phyloP scores from a whole-genome alignment of 164 flowering plant genomes.

The Tetrastigma voinierianum region DNA sequence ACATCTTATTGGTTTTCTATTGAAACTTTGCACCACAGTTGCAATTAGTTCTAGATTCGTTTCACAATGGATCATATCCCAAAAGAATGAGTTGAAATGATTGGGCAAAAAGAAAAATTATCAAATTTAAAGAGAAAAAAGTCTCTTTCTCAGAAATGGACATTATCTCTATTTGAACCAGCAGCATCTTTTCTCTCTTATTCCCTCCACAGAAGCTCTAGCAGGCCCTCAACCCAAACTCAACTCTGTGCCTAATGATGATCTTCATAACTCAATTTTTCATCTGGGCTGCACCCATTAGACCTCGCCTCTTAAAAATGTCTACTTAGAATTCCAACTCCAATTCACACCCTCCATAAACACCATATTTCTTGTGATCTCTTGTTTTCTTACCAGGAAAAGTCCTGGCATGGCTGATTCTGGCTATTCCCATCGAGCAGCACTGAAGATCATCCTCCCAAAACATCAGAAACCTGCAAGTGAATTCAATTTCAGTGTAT shows the following conservation, averaged over 20 bases:
- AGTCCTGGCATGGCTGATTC: constrained; percentile 38
- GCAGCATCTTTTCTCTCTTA: constrained; percentile 8
- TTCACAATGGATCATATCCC: constrained; percentile 30
- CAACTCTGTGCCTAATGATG: constrained; percentile 15
- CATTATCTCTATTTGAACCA: constrained; percentile 2
- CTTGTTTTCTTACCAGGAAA: constrained; percentile 4
- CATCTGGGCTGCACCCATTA: constrained; percentile 55
- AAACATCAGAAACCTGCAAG: constrained; percentile 48
- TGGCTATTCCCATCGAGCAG: constrained; percentile 87
- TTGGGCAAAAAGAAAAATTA: constrained; percentile 9
- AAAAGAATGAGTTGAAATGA: constrained; percentile 42
- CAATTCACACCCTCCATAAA: neutral
- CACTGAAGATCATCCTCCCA: constrained; percentile 87
- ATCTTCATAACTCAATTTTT: constrained; percentile 53
- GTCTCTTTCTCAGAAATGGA: constrained; percentile 5
- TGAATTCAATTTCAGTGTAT: neutral
- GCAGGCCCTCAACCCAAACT: constrained; percentile 25
- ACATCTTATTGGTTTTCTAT: constrained; percentile 30
- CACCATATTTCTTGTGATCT: neutral
- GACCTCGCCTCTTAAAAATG: constrained; percentile 44
- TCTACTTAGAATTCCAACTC: neutral
- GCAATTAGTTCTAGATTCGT: constrained; percentile 42
- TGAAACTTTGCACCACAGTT: constrained; percentile 22
- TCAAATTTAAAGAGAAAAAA: constrained; percentile 8
- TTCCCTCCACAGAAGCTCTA: constrained; percentile 54